phyloP scores from a whole-genome alignment of 108 stramenopile species.

The Skeletonema marinoi region DNA sequence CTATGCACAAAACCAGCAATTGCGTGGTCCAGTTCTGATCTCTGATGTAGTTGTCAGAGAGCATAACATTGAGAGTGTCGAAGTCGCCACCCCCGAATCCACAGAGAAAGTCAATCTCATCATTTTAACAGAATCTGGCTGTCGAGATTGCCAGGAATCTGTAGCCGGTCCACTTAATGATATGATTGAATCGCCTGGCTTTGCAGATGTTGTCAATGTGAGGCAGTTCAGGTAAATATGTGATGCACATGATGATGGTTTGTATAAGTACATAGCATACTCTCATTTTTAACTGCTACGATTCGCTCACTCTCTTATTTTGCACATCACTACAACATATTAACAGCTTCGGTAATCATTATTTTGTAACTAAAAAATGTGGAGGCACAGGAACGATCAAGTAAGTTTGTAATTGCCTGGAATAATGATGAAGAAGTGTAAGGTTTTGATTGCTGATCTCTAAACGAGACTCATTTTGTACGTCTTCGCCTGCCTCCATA shows the following conservation, averaged over 20 bases:
- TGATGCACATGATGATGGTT: neutral
- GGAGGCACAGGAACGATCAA: neutral
- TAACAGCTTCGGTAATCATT: neutral
- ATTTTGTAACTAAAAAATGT: neutral
- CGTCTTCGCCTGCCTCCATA: neutral
- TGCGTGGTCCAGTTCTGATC: neutral
- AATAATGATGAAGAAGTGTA: too few relatives aligned
- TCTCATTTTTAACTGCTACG: neutral
- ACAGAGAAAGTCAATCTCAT: neutral
- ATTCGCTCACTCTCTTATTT: neutral
- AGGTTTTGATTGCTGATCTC: neutral
- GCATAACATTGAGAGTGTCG: neutral
- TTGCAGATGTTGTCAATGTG: neutral
- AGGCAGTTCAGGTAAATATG: neutral
- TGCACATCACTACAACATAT: neutral
- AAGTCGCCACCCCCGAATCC: neutral
- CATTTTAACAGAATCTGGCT: neutral
- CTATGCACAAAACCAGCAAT: neutral
- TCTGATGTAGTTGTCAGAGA: neutral
- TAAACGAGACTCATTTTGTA: neutral
- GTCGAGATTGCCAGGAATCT: neutral
- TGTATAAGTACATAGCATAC: neutral
- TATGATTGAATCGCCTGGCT: neutral
- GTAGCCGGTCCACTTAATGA: neutral
- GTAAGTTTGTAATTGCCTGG: neutral